Conservation (phyloP, 306 rosid genomes). For the Fragaria ananassa region DNA sequence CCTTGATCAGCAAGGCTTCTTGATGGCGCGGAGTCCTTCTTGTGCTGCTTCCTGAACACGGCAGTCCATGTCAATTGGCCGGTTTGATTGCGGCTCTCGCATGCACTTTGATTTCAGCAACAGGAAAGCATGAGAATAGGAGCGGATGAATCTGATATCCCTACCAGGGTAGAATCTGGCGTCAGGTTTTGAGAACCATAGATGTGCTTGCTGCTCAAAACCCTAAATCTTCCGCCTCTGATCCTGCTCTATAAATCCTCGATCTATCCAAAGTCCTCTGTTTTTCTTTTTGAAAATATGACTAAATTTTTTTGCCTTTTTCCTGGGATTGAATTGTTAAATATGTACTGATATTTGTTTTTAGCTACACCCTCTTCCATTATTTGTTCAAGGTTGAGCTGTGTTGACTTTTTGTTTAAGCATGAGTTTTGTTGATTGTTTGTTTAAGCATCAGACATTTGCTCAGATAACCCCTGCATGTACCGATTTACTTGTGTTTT, state of each 20-base stretch:
- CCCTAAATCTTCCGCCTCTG: not conserved
- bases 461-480: not conserved
- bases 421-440: too few species aligned
- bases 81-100: slow-evolving; percentile 44
- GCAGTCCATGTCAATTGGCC: slow-evolving; percentile 50
- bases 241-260: not conserved
- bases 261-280: not conserved
- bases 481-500: not conserved
- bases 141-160: slow-evolving; percentile 72
- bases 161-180: slow-evolving; percentile 32
- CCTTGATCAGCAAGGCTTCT: slow-evolving; percentile 41
- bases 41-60: slow-evolving; percentile 45
- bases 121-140: slow-evolving; percentile 69
- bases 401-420: not conserved
- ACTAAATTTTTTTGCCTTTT: too few species aligned
- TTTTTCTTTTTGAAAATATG: not conserved
- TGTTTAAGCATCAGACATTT: too few species aligned
- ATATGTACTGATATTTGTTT: too few species aligned
- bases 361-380: not conserved
- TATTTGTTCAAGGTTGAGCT: not conserved
- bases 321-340: not conserved
- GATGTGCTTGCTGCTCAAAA: not conserved
- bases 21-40: slow-evolving; percentile 18
- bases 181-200: slow-evolving; percentile 41
- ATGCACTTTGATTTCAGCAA: slow-evolving; percentile 44